phyloP scores from a whole-genome alignment of 495 filamentous ascomycete genomes.

The Penicillium silybi region DNA sequence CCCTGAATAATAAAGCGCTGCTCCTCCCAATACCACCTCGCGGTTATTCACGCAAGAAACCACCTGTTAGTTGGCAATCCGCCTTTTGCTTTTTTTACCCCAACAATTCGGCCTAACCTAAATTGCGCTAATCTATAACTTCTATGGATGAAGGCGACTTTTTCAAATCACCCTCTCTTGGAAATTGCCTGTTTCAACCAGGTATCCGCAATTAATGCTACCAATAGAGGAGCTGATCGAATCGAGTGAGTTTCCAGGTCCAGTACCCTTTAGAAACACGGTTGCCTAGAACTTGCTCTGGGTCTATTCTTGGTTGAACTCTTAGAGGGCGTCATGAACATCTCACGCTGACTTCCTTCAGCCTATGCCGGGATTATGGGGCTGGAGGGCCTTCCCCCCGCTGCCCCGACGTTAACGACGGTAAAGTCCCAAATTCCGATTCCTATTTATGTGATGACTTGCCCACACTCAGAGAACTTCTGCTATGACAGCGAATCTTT shows the following conservation, averaged over 20 bases:
- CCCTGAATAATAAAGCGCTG: no score
- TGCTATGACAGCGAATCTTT: slow-evolving; percentile 36
- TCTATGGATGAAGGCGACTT: background rate
- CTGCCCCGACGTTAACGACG: slow-evolving; percentile 5
- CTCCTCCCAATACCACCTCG: no score
- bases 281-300: background rate
- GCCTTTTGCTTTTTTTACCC: no score
- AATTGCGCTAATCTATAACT: background rate
- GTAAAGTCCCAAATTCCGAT: slow-evolving; percentile 29
- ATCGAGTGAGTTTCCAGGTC: slow-evolving; percentile 40
- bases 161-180: slow-evolving; percentile 13
- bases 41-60: no score
- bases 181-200: slow-evolving; percentile 51
- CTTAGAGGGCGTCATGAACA: background rate
- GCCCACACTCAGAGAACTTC: slow-evolving; percentile 41
- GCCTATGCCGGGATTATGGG: slow-evolving; percentile 33
- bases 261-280: background rate
- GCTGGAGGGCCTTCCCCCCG: slow-evolving; percentile 26
- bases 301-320: no score
- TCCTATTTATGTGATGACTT: slow-evolving; percentile 50
- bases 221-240: slow-evolving; percentile 38
- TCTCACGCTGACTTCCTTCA: slow-evolving; percentile 3
- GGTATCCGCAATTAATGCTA: slow-evolving; percentile 39
- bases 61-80: no score
- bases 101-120: no score